Conservation (phyloP, 108 stramenopile genomes). For the Skeletonema potamos region DNA sequence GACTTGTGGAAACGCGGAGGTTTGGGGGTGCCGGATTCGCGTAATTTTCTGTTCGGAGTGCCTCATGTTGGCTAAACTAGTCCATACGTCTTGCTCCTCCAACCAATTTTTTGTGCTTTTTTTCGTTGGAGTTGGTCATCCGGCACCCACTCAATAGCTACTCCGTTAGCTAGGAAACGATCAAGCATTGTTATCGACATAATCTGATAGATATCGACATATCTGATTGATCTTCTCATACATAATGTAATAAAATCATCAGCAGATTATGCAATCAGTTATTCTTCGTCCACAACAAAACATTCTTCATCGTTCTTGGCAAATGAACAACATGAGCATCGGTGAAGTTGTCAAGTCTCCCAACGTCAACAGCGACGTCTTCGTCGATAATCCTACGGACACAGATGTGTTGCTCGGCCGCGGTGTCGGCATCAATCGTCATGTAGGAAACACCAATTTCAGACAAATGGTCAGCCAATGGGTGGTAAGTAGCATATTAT, state of each 20-base stretch:
- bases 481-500: slow-evolving; percentile 15
- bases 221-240: not conserved
- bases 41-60: no score
- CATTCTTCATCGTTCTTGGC: not conserved
- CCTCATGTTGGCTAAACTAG: no score
- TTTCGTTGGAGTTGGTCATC: no score
- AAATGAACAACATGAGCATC: not conserved
- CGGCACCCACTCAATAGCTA: no score
- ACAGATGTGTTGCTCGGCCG: slow-evolving; percentile 23
- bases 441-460: slow-evolving; percentile 29
- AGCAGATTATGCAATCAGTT: not conserved
- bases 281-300: not conserved
- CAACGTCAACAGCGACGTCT: not conserved
- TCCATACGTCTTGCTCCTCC: no score
- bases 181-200: no score
- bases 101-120: no score
- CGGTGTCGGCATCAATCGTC: slow-evolving; percentile 28
- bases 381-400: slow-evolving; percentile 11
- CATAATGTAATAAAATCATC: not conserved
- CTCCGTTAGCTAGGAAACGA: no score
- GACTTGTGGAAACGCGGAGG: no score
- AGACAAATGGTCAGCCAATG: slow-evolving; percentile 13
- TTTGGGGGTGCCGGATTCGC: no score
- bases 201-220: no score
- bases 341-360: not conserved